These are phyloP conservation scores for Dillenia turbinata DNA, from an alignment of 164 flowering plant species.

Conservation along the genomic window DNA sequence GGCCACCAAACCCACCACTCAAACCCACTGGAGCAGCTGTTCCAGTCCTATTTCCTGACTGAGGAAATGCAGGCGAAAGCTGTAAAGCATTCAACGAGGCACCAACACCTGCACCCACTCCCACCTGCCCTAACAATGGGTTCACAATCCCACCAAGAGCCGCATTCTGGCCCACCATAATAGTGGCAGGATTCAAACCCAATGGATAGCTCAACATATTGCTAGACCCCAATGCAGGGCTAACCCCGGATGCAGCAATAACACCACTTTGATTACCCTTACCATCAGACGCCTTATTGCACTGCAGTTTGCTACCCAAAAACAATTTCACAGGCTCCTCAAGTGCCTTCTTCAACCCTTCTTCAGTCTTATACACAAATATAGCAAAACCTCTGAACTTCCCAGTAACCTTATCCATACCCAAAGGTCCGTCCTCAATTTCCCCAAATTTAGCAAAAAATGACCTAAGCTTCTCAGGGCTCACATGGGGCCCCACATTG, in stretches of 20 bases:
- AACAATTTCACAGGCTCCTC: slow-evolving; percentile 37
- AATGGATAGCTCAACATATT: slow-evolving; percentile 9
- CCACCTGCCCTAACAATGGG: slow-evolving; percentile 16
- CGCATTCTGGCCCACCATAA: slow-evolving; percentile 13
- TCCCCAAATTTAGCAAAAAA: slow-evolving; percentile 39
- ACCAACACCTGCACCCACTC: slow-evolving; percentile 12
- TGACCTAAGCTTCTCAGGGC: slow-evolving; percentile 19
- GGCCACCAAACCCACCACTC: slow-evolving; percentile 22
- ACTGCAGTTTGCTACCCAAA: slow-evolving; percentile 28
- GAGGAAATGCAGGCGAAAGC: slow-evolving; percentile 16
- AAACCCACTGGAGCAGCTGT: slow-evolving; percentile 10
- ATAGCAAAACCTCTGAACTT: slow-evolving; percentile 36
- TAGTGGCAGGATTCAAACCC: slow-evolving; percentile 25
- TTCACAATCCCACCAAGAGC: slow-evolving; percentile 17
- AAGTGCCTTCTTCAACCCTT: slow-evolving; percentile 34
- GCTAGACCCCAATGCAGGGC: slow-evolving; percentile 10
- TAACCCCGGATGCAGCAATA: neutral
- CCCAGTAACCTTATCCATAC: slow-evolving; percentile 28
- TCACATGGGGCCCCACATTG: slow-evolving; percentile 25
- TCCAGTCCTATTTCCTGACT: slow-evolving; percentile 15
- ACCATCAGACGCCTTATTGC: slow-evolving; percentile 28
- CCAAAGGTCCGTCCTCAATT: slow-evolving; percentile 41
- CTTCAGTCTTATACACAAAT: slow-evolving; percentile 32
- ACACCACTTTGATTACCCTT: slow-evolving; percentile 1
- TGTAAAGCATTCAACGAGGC: slow-evolving; percentile 6